These are phyloP conservation scores for Aristolochia californica DNA, from an alignment of 164 flowering plant species.

Conservation along the genomic window DNA sequence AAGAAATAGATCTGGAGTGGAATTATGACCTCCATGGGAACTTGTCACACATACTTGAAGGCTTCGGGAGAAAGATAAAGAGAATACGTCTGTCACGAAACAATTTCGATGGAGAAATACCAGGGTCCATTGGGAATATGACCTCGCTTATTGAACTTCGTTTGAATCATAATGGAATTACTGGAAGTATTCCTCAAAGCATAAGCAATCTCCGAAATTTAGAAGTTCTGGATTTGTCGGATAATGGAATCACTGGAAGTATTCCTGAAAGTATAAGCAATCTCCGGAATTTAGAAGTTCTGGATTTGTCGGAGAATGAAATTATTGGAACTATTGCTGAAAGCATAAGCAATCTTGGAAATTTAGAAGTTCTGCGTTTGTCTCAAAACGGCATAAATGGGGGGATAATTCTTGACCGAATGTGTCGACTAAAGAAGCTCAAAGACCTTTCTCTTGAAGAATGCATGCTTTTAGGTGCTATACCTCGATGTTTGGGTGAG, in stretches of 20 bases:
- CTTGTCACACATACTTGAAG: neutral
- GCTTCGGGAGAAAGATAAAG: neutral
- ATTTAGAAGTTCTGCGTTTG: neutral
- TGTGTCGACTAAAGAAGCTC: conserved; percentile 3
- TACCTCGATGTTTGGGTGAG: conserved; percentile 12
- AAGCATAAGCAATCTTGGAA: neutral
- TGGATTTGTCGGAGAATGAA: too few species aligned
- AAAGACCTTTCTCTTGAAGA: neutral
- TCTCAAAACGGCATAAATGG: neutral
- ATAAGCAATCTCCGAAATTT: neutral
- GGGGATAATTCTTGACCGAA: conserved; percentile 3
- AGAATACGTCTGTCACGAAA: neutral
- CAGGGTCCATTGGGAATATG: conserved; percentile 8
- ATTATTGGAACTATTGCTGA: neutral
- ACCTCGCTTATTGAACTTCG: neutral
- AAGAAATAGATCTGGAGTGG: neutral
- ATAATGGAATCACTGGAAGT: neutral
- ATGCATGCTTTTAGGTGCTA: conserved; percentile 16
- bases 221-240: neutral
- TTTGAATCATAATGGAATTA: neutral
- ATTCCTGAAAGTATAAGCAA: too few species aligned
- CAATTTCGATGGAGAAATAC: conserved; percentile 14
- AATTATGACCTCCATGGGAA: neutral
- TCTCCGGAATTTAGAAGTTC: neutral
- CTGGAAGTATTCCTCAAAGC: neutral